These are phyloP conservation scores for Prunus campanulata DNA, from an alignment of 306 rosid species.

Conservation along the genomic window DNA sequence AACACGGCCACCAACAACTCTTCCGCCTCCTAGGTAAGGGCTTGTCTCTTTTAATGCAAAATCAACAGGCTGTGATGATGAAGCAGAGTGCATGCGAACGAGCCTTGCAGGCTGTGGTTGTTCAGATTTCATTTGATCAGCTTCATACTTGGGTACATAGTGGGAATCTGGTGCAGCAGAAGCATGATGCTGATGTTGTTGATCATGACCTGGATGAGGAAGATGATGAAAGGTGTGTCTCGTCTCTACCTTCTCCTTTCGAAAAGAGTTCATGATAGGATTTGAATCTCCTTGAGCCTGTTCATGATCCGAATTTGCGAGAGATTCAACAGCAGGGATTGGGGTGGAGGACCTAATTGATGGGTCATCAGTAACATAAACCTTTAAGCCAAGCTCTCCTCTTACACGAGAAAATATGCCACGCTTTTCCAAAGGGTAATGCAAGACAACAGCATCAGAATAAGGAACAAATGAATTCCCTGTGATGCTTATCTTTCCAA, in stretches of 20 bases:
- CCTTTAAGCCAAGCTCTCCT: slow-evolving; percentile 80
- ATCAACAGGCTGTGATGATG: slow-evolving; percentile 69
- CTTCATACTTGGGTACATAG: slow-evolving; percentile 48
- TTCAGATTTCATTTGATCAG: slow-evolving; percentile 56
- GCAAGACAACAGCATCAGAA: slow-evolving; percentile 82
- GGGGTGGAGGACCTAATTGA: slow-evolving; percentile 58
- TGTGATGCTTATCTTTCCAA: slow-evolving; percentile 62
- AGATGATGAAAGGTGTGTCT: slow-evolving; percentile 71
- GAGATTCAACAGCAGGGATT: slow-evolving; percentile 35
- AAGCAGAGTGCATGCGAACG: slow-evolving; percentile 54
- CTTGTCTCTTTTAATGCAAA: slow-evolving; percentile 88
- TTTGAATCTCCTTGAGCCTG: slow-evolving; percentile 25
- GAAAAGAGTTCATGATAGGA: slow-evolving; percentile 19
- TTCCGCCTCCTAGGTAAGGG: slow-evolving; percentile 88
- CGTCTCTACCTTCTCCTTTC: slow-evolving; percentile 28
- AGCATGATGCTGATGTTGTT: slow-evolving; percentile 38
- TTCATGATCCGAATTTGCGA: slow-evolving; percentile 24
- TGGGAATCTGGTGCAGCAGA: slow-evolving; percentile 38
- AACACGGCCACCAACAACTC: slow-evolving; percentile 82
- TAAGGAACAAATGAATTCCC: slow-evolving; percentile 80
- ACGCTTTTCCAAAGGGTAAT: slow-evolving; percentile 74
- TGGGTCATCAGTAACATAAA: slow-evolving; percentile 55
- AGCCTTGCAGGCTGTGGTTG: slow-evolving; percentile 47
- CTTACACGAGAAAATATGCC: slow-evolving; percentile 71
- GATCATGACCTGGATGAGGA: slow-evolving; percentile 47